A percentile compares a stretch with the other conserved stretches of the same genome.
Evolutionary conservation across 179 eudicot genomes (phyloP).

Genomic region (Spinacia oleracea): DNA sequence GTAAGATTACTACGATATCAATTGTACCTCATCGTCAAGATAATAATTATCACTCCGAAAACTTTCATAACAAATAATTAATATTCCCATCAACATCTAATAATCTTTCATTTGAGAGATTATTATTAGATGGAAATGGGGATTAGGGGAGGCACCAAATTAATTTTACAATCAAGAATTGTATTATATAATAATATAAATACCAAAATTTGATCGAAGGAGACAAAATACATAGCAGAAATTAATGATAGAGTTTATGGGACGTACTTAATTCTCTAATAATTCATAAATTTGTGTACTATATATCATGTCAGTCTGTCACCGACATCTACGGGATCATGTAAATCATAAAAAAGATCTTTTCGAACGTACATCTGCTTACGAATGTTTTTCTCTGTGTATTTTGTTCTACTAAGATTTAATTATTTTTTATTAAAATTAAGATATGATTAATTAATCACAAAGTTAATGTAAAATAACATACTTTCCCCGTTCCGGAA

Average conservation of each 20-base stretch:
- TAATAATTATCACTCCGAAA: not conserved
- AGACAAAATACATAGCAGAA: not conserved
- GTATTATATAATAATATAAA: too few relatives aligned
- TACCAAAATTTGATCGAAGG: not conserved
- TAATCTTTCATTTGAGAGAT: not conserved
- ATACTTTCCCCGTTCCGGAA: too few relatives aligned
- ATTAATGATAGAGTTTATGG: not conserved
- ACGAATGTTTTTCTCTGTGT: slow-evolving; percentile 20
- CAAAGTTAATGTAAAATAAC: too few relatives aligned
- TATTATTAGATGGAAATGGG: not conserved
- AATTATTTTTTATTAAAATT: not conserved
- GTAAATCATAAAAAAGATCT: slow-evolving; percentile 12
- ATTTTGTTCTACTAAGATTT: slow-evolving; percentile 15
- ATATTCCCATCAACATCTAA: not conserved
- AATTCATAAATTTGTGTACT: not conserved
- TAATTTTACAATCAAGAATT: not conserved
- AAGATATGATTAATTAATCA: too few relatives aligned
- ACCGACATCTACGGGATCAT: slow-evolving; percentile 28
- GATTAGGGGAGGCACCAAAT: slow-evolving; percentile 12
- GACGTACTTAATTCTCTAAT: not conserved
- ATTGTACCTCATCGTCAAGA: not conserved
- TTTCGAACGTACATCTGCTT: slow-evolving; percentile 1
- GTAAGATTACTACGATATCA: too few relatives aligned
- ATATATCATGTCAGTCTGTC: slow-evolving; percentile 26
- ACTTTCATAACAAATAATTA: not conserved